These are phyloP conservation scores for Polytrichum formosum DNA, from an alignment of 225 moss, liverwort and hornwort species.

Conservation along the genomic window DNA sequence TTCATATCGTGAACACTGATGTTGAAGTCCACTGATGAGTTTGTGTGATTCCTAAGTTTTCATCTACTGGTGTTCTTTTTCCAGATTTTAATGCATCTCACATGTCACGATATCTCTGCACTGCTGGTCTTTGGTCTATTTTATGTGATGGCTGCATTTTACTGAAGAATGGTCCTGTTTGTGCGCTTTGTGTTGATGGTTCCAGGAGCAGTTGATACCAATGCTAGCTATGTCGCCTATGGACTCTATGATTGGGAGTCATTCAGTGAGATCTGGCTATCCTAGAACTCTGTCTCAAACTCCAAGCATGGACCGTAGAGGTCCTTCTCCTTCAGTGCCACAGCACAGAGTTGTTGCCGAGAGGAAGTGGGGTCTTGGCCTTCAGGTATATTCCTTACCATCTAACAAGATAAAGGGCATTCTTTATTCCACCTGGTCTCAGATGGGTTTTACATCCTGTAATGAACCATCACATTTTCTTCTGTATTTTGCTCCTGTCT, in stretches of 20 bases:
- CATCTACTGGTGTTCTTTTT: not conserved
- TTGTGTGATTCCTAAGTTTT: not conserved
- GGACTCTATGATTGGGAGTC: conserved; percentile 25
- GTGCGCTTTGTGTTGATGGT: no score
- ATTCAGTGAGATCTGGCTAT: conserved; percentile 30
- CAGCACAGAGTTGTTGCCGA: conserved; percentile 58
- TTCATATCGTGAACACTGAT: no score
- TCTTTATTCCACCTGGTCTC: no score
- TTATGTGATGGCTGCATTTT: no score
- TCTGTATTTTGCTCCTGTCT: no score
- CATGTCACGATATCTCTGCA: no score
- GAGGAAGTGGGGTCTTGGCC: conserved; percentile 56
- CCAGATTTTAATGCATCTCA: no score
- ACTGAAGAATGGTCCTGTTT: no score
- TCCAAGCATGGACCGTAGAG: conserved; percentile 50
- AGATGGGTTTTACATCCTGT: no score
- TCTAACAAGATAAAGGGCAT: no score
- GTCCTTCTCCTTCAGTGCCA: conserved; percentile 42
- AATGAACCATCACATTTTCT: no score
- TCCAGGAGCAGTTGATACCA: conserved; percentile 37
- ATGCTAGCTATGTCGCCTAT: conserved; percentile 44
- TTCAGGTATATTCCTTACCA: conserved; percentile 25
- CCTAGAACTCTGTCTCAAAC: conserved; percentile 26
- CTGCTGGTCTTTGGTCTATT: no score
- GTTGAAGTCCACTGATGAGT: not conserved